These are phyloP conservation scores for Crucibulum laeve DNA, from an alignment of 768 basidiomycete species.

Conservation along the genomic window DNA sequence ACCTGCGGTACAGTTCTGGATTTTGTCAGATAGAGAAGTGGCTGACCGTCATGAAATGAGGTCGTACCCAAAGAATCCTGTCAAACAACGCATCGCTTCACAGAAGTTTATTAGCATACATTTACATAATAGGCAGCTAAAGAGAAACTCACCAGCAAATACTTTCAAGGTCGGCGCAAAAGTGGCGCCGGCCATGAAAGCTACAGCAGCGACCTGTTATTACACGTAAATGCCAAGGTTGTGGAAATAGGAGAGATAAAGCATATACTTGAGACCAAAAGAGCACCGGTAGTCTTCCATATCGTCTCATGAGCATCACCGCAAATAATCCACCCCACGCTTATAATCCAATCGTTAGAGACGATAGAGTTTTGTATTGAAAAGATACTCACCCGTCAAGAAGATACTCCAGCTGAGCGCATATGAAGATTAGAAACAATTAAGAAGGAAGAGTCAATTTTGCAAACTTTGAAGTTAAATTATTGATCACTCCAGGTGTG, in stretches of 20 bases:
- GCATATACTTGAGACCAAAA: conserved; percentile 63
- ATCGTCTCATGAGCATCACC: conserved; percentile 59
- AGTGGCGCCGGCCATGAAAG: conserved; percentile 39
- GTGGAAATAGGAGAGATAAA: background rate
- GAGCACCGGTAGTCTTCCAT: conserved; percentile 60
- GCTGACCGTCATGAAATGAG: background rate
- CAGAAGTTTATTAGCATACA: background rate
- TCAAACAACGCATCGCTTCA: conserved; percentile 54
- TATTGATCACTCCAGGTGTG: conserved; percentile 52
- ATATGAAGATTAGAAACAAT: background rate
- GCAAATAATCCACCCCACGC: conserved; percentile 59
- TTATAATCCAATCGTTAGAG: conserved; percentile 10
- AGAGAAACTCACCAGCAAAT: conserved; percentile 39
- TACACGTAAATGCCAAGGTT: conserved; percentile 10
- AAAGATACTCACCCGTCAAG: conserved; percentile 38
- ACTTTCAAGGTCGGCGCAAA: conserved; percentile 52
- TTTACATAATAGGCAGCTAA: background rate
- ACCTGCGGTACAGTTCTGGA: conserved; percentile 55
- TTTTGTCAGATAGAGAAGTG: background rate
- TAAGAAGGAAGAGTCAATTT: no score
- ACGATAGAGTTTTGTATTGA: background rate
- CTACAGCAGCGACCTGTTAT: conserved; percentile 52
- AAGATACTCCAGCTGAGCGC: conserved; percentile 59
- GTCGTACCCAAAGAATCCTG: conserved; percentile 49
- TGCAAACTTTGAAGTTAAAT: conserved; percentile 54